A percentile compares a stretch with the other conserved stretches of the same genome.
phyloP scores from a whole-genome alignment of 805 yeast species.

The Candida ulmi region DNA sequence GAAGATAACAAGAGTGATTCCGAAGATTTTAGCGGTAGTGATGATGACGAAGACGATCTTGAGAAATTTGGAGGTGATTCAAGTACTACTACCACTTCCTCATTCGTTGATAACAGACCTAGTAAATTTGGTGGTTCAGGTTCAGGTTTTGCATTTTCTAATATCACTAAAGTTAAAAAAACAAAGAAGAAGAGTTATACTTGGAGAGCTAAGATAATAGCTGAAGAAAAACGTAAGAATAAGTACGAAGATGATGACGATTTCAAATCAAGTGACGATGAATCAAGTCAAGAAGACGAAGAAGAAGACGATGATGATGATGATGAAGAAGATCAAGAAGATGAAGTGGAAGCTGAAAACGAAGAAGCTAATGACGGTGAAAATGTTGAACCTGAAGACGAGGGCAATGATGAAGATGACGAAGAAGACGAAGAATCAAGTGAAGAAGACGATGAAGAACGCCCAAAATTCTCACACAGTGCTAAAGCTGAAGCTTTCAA shows the following conservation, averaged over 20 bases:
- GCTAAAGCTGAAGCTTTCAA: constrained; percentile 63
- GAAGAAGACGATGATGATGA: constrained; percentile 24
- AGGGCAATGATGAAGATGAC: constrained; percentile 17
- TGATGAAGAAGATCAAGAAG: constrained; percentile 22
- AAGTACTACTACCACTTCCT: constrained; percentile 22
- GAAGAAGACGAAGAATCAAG: constrained; percentile 29
- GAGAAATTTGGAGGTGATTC: constrained; percentile 18
- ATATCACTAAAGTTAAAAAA: constrained; percentile 43
- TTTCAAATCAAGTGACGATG: constrained; percentile 33
- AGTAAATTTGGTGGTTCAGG: constrained; percentile 54
- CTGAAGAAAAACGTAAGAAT: constrained; percentile 37
- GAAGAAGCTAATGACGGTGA: constrained; percentile 19
- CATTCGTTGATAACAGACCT: constrained; percentile 72
- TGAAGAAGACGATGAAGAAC: constrained; percentile 26
- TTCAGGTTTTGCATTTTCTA: constrained; percentile 63
- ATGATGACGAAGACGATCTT: constrained; percentile 21
- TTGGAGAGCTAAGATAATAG: constrained; percentile 61
- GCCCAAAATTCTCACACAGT: constrained; percentile 37
- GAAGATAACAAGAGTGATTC: constrained; percentile 22
- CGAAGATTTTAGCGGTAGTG: constrained; percentile 17
- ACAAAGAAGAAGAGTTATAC: constrained; percentile 52
- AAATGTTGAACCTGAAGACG: too few species aligned
- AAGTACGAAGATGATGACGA: constrained; percentile 57
- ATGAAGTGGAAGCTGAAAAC: constrained; percentile 9
- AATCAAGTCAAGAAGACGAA: constrained; percentile 9